Evolutionary conservation across 768 basidiomycete species (phyloP).

Genomic region (Pleurotus giganteus): DNA sequence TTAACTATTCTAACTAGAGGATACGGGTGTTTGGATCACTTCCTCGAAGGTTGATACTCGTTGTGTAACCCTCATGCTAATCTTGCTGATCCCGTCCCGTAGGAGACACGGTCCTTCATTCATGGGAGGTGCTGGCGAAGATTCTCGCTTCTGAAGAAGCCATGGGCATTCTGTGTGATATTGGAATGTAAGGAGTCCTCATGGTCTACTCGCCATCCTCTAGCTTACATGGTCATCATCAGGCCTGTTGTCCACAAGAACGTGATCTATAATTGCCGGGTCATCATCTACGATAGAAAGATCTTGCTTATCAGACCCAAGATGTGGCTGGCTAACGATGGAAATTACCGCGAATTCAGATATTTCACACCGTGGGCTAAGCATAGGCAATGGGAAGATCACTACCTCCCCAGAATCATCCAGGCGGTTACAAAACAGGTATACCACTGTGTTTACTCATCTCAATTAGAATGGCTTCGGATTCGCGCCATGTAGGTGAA

Average conservation of each 20-base stretch:
- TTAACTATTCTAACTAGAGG: slow-evolving; percentile 50
- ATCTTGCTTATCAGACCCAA: slow-evolving; percentile 96
- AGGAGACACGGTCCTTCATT: slow-evolving; percentile 97
- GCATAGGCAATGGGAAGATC: slow-evolving; percentile 86
- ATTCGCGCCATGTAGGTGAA: slow-evolving; percentile 52
- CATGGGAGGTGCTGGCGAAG: slow-evolving; percentile 96
- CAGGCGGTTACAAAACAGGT: slow-evolving; percentile 89
- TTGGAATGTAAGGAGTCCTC: slow-evolving; percentile 78
- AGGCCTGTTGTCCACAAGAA: slow-evolving; percentile 99
- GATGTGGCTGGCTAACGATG: slow-evolving; percentile 99
- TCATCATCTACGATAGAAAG: slow-evolving; percentile 82
- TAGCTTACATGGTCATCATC: slow-evolving; percentile 1
- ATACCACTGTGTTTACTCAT: too few relatives aligned
- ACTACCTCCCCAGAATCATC: slow-evolving; percentile 88
- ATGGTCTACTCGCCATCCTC: not conserved
- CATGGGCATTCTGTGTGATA: slow-evolving; percentile 88
- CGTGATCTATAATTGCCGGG: slow-evolving; percentile 94
- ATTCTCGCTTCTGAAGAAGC: slow-evolving; percentile 79
- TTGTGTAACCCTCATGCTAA: not conserved
- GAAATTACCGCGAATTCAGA: slow-evolving; percentile 88
- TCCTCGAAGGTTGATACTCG: slow-evolving; percentile 74
- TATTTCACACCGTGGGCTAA: slow-evolving; percentile 97
- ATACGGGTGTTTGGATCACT: slow-evolving; percentile 97
- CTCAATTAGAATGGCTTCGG: too few relatives aligned
- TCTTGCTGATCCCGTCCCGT: slow-evolving; percentile 5